A percentile compares a stretch with the other conserved stretches of the same genome.
Conservation (phyloP, 2,329 filamentous ascomycete genomes). For the Rutstroemia sydowiana region DNA sequence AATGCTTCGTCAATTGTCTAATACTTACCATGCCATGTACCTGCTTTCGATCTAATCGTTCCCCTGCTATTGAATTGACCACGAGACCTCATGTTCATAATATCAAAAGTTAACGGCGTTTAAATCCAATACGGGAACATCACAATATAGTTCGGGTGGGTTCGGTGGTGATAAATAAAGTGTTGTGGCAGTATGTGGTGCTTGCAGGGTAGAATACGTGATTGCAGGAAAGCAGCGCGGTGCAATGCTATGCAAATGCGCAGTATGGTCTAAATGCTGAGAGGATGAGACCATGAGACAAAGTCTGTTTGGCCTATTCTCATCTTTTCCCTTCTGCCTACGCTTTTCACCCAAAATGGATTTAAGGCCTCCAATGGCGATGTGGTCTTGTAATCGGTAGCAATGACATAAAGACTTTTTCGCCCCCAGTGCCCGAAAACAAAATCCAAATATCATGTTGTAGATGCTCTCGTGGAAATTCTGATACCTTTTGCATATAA, state of each 20-base stretch:
- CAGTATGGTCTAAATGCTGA: background rate
- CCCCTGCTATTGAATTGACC: slow-evolving; percentile 2
- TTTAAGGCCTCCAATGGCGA: background rate
- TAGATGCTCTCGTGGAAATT: background rate
- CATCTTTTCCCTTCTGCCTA: background rate
- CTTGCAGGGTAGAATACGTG: background rate
- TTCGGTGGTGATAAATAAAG: background rate
- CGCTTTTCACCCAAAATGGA: background rate
- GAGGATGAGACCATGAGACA: background rate
- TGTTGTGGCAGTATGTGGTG: background rate
- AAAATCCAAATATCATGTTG: no score
- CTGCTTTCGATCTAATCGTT: background rate
- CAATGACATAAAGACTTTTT: background rate
- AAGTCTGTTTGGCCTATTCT: background rate
- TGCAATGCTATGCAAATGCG: background rate
- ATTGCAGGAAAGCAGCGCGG: background rate
- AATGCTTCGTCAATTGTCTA: background rate
- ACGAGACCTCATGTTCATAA: slow-evolving; percentile 1
- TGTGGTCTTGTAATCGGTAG: background rate
- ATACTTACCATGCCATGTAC: background rate
- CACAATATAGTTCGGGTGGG: background rate
- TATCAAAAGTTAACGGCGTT: background rate
- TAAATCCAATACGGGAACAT: background rate
- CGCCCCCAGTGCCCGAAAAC: no score
- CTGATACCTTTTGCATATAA: background rate